Evolutionary conservation across 768 basidiomycete genomes (phyloP).

Genomic region (Lactarius indigo): DNA sequence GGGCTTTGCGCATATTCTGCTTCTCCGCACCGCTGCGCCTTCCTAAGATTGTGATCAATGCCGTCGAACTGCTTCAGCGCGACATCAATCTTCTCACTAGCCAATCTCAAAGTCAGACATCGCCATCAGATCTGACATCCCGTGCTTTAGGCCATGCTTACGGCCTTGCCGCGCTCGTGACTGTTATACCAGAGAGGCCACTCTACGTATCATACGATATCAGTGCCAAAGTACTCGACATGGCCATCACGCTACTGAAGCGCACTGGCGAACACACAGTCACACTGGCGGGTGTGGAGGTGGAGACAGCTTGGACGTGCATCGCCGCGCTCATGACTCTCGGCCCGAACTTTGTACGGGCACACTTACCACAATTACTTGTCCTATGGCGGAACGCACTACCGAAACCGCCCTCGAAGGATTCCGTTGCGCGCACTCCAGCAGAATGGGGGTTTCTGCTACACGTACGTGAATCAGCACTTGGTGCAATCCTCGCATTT

Average conservation of each 20-base stretch:
- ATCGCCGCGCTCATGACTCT: slow-evolving; percentile 89
- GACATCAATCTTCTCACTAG: slow-evolving; percentile 66
- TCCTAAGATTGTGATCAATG: slow-evolving; percentile 69
- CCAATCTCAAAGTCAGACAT: slow-evolving; percentile 50
- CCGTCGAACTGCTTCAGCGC: slow-evolving; percentile 79
- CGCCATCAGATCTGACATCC: slow-evolving; percentile 62
- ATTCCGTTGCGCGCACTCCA: slow-evolving; percentile 62
- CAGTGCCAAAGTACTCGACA: slow-evolving; percentile 85
- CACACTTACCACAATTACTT: slow-evolving; percentile 89
- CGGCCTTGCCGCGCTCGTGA: slow-evolving; percentile 82
- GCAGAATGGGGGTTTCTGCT: slow-evolving; percentile 90
- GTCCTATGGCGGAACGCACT: slow-evolving; percentile 97
- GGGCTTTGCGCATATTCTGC: slow-evolving; percentile 89
- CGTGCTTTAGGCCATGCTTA: slow-evolving; percentile 86
- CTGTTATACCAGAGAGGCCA: slow-evolving; percentile 80
- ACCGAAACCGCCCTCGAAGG: slow-evolving; percentile 91
- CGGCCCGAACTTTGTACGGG: slow-evolving; percentile 89
- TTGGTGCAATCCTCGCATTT: slow-evolving; percentile 87
- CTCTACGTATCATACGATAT: slow-evolving; percentile 95
- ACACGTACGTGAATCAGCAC: slow-evolving; percentile 84
- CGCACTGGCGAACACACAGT: slow-evolving; percentile 89
- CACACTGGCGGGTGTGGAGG: slow-evolving; percentile 73
- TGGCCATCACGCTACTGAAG: slow-evolving; percentile 86
- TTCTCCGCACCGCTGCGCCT: slow-evolving; percentile 83
- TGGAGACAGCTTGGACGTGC: slow-evolving; percentile 92